Conservation (phyloP, 768 basidiomycete species). For the Suillus bovinus region DNA sequence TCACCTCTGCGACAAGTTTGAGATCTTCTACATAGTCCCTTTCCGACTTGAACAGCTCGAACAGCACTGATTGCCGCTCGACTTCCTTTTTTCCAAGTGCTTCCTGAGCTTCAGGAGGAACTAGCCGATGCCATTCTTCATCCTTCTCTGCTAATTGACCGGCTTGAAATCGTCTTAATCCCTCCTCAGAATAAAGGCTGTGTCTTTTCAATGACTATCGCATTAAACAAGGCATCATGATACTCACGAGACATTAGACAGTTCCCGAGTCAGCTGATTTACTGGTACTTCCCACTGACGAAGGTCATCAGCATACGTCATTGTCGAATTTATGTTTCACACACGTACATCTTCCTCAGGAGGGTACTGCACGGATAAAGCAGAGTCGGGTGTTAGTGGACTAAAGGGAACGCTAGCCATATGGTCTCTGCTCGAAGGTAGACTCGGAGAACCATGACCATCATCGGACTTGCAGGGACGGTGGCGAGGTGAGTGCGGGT, state of each 20-base stretch:
- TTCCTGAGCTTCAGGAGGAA: slow-evolving; percentile 69
- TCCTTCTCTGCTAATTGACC: slow-evolving; percentile 66
- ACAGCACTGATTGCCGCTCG: slow-evolving; percentile 81
- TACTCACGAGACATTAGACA: slow-evolving; percentile 43
- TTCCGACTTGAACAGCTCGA: slow-evolving; percentile 90
- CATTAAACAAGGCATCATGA: slow-evolving; percentile 6
- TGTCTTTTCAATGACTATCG: slow-evolving; percentile 10
- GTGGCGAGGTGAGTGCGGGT: slow-evolving; percentile 32
- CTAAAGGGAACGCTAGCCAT: slow-evolving; percentile 34
- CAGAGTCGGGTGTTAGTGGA: slow-evolving; percentile 33
- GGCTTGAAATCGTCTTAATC: slow-evolving; percentile 64
- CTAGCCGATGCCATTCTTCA: slow-evolving; percentile 82
- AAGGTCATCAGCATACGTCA: slow-evolving; percentile 23
- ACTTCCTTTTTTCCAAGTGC: slow-evolving; percentile 77
- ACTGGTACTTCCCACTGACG: slow-evolving; percentile 26
- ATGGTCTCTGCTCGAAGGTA: slow-evolving; percentile 17
- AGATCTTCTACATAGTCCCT: slow-evolving; percentile 86
- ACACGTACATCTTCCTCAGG: slow-evolving; percentile 38
- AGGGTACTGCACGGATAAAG: slow-evolving; percentile 31
- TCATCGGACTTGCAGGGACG: slow-evolving; percentile 43
- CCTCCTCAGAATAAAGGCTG: slow-evolving; percentile 66
- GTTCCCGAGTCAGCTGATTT: slow-evolving; percentile 33
- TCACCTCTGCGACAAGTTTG: slow-evolving; percentile 64
- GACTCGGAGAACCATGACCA: slow-evolving; percentile 17
- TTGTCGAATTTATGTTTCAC: slow-evolving; percentile 4